Evolutionary conservation across 441 rosid genomes (phyloP).

Genomic region (Erysimum cheiri): DNA sequence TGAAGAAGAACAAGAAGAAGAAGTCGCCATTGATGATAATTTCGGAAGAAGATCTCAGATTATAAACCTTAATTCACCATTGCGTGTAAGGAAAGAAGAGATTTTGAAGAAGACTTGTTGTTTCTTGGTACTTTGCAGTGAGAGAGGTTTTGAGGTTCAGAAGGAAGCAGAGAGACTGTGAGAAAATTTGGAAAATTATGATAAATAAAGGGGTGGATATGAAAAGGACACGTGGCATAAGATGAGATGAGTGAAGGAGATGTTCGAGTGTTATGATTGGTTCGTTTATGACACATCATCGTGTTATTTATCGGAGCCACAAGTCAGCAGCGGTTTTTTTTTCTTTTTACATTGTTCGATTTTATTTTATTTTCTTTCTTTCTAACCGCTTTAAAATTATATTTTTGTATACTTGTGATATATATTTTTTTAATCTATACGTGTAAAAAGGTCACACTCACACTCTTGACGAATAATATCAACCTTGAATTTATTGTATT

Average conservation of each 20-base stretch:
- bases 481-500: too few species aligned
- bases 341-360: background rate
- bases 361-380: background rate
- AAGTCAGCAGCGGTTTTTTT: background rate
- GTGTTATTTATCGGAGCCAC: constrained; percentile 38
- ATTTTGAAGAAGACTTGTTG: constrained; percentile 23
- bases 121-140: constrained; percentile 37
- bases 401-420: too few species aligned
- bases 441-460: too few species aligned
- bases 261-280: constrained; percentile 54
- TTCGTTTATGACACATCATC: constrained; percentile 31
- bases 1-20: constrained; percentile 32
- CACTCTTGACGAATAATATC: too few species aligned
- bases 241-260: constrained; percentile 42
- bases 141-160: constrained; percentile 30
- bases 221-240: constrained; percentile 66
- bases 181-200: background rate
- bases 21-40: constrained; percentile 27
- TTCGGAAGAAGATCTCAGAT: constrained; percentile 14
- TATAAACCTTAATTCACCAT: constrained; percentile 46
- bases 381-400: background rate
- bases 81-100: constrained; percentile 17
- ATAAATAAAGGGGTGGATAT: constrained; percentile 58
- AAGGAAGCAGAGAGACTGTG: constrained; percentile 24
- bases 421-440: background rate